Evolutionary conservation across 1,284 basidiomycete species (phyloP), one percentile per base, ranked within the genome.

Genomic region (Polyporus tsugae): DNA sequence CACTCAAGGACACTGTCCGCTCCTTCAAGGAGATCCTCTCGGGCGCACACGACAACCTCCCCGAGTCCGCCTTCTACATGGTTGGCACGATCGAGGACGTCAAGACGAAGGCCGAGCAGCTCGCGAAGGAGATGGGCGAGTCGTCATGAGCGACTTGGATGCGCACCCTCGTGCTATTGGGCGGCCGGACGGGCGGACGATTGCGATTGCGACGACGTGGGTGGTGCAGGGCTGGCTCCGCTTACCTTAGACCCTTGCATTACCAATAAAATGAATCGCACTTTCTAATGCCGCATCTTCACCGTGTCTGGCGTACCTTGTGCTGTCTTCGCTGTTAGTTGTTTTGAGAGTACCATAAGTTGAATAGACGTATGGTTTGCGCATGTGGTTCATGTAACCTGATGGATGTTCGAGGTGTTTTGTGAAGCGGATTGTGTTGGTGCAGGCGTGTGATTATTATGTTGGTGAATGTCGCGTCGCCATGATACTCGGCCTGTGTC

Each of bases 11-110:
- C 79, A 96, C 95, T 73, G 80, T 97, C 78, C 91, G 91, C 75
- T 97, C 95, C 60, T 98, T 97, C 91, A 95, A 93, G 89, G 95
- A 97, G 85, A 99, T 99, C 80, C 91, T 99, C 72, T 87, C 91
- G 72, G 97, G 97, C 73, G 77, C 85, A 76, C 95, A 97, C 80
- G 97, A 99, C 82, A 81, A 84, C 69, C 89, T 98, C 66, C 96
- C 97, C 70, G 97, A 99, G 85, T 92, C 92, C 76, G 95, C 95
- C 61, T 97, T 96, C 88, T 96, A 96, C 88, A 96, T 95, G 93
- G 87, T 92, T 76, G 95, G 95, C 75, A 95, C 92, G 73, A 97
- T 98, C 77, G 94, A 96, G 81, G 96, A 98, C 76, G 97, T 95
- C 80, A 95, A 96, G 87, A 83, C 89, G 75, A 99, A 99, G 93